Conservation (phyloP, 23 red algal species). For the Porphyridium purpureum region DNA sequence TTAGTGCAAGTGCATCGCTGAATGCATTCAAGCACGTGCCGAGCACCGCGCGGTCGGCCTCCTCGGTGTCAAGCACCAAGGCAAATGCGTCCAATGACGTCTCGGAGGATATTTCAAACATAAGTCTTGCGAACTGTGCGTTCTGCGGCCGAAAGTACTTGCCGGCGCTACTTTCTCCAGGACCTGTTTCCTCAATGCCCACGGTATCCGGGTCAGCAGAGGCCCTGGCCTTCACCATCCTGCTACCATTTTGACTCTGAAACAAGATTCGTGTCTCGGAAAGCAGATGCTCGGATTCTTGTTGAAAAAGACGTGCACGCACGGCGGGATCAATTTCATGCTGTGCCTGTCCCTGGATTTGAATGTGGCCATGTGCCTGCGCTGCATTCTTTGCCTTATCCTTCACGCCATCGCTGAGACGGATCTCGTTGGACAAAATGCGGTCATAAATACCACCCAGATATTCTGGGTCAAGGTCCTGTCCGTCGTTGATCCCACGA, state of each 20-base stretch:
- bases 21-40: not conserved
- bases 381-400: not conserved
- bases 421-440: slow-evolving; percentile 71
- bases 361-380: not conserved
- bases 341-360: not conserved
- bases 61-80: slow-evolving; percentile 54
- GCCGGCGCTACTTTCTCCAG: not conserved
- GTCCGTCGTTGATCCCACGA: slow-evolving; percentile 90
- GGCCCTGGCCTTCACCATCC: not conserved
- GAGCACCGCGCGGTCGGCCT: not conserved
- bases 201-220: not conserved
- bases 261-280: slow-evolving; percentile 64
- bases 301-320: slow-evolving; percentile 33
- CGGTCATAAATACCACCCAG: slow-evolving; percentile 62
- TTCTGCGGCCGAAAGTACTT: slow-evolving; percentile 19
- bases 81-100: slow-evolving; percentile 66
- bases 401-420: slow-evolving; percentile 10
- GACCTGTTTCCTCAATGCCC: not conserved
- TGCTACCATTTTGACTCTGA: not conserved
- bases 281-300: slow-evolving; percentile 71
- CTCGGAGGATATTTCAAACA: slow-evolving; percentile 78
- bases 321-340: slow-evolving; percentile 16
- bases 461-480: slow-evolving; percentile 54
- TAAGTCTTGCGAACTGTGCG: slow-evolving; percentile 48
- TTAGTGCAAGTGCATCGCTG: not conserved